Conservation (phyloP, 2,329 filamentous ascomycete species). For the Tricladium varicosporioides region DNA sequence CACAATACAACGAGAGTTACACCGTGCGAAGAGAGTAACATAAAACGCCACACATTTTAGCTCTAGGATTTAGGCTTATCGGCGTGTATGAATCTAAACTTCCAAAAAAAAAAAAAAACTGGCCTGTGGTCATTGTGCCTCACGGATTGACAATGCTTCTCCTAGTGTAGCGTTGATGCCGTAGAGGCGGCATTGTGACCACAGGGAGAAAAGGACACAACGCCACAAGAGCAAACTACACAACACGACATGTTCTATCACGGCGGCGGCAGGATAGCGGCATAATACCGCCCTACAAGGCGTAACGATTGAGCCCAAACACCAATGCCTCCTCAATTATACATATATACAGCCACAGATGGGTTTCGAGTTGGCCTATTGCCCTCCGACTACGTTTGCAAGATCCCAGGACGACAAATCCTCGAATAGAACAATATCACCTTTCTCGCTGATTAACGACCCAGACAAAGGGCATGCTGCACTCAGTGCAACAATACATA, state of each 20-base stretch:
- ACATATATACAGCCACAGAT: slow-evolving; percentile 3
- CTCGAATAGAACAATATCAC: slow-evolving; percentile 2
- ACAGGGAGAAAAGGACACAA: slow-evolving; percentile 1
- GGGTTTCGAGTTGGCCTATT: neutral
- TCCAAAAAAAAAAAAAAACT: neutral
- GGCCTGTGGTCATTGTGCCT: neutral
- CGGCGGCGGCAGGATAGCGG: neutral
- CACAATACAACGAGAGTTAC: no score
- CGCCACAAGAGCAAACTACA: slow-evolving; percentile 1
- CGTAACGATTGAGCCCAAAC: slow-evolving; percentile 1
- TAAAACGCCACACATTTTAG: no score
- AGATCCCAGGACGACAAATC: slow-evolving; percentile 3
- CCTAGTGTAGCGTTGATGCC: neutral
- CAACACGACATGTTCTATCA: neutral
- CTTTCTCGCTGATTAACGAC: neutral
- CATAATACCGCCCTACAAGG: slow-evolving; percentile 2
- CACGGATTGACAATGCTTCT: slow-evolving; percentile 2
- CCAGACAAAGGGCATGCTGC: neutral
- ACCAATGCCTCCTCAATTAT: slow-evolving; percentile 1
- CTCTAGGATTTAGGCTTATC: no score
- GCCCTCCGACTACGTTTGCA: slow-evolving; percentile 3
- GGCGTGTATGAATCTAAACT: no score
- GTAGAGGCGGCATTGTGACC: slow-evolving; percentile 2
- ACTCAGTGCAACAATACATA: slow-evolving; percentile 3
- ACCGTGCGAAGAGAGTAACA: no score